phyloP scores from a whole-genome alignment of 805 yeast species.

The Kodamaea hsintzibuensis region DNA sequence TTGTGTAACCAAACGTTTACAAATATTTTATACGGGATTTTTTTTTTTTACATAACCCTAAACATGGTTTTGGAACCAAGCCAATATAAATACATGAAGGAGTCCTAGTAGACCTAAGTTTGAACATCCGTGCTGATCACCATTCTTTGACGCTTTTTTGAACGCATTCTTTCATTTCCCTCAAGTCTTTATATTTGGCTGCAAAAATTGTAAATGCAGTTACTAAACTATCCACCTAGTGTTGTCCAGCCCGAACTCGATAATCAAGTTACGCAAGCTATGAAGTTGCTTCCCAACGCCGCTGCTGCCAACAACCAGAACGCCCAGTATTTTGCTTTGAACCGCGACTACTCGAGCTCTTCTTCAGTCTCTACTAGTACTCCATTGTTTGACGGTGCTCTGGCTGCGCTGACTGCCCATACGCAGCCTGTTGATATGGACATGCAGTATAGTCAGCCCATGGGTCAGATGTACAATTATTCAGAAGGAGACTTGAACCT shows the following conservation, averaged over 20 bases:
- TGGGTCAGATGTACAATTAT: not conserved
- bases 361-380: not conserved
- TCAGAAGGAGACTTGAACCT: constrained; percentile 1
- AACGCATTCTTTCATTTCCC: not conserved
- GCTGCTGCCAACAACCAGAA: not conserved
- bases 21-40: not conserved
- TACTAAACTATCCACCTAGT: not conserved
- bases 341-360: not conserved
- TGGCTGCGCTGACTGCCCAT: constrained; percentile 1
- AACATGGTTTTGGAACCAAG: not conserved
- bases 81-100: not conserved
- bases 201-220: constrained; percentile 3
- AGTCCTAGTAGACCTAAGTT: not conserved
- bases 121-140: not conserved
- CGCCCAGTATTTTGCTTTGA: constrained; percentile 1
- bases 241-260: constrained; percentile 1
- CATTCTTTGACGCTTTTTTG: not conserved
- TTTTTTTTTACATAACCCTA: not conserved
- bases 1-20: not conserved
- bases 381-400: constrained; percentile 1
- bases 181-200: not conserved
- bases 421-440: constrained; percentile 3
- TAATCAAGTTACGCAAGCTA: not conserved
- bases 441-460: not conserved
- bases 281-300: constrained; percentile 4